Conservation (phyloP, 768 basidiomycete species). For the Amanita subjunquillea region DNA sequence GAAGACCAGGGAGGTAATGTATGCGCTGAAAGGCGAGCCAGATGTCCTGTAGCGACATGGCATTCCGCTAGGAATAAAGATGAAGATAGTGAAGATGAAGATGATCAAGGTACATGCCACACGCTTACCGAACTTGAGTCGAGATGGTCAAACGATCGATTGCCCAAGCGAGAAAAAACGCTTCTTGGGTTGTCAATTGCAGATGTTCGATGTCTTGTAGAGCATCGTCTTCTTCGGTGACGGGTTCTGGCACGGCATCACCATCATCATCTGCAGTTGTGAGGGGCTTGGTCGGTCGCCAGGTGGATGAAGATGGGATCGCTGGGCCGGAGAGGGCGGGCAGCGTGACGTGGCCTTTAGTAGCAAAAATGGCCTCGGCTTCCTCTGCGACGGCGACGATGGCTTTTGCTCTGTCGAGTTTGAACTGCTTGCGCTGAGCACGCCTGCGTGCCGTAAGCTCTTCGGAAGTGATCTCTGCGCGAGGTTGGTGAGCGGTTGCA, state of each 20-base stretch:
- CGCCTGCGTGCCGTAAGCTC: constrained; percentile 85
- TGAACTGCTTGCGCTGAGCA: constrained; percentile 85
- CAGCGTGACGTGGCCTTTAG: constrained; percentile 55
- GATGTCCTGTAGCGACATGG: constrained; percentile 45
- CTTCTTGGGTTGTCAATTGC: constrained; percentile 82
- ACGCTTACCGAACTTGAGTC: constrained; percentile 53
- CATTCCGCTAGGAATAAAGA: constrained; percentile 29
- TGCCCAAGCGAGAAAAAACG: constrained; percentile 81
- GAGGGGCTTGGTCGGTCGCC: constrained; percentile 39
- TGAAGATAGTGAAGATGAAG: too few relatives aligned
- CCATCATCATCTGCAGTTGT: not conserved
- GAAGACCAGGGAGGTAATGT: constrained; percentile 32
- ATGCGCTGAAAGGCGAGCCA: constrained; percentile 57
- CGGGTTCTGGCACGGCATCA: constrained; percentile 8
- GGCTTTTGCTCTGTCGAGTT: constrained; percentile 82
- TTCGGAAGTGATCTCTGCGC: constrained; percentile 71
- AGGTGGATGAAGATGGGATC: constrained; percentile 75
- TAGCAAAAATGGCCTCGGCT: constrained; percentile 65
- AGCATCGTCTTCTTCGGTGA: constrained; percentile 36
- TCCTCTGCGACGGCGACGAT: constrained; percentile 75
- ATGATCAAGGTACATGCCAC: too few relatives aligned
- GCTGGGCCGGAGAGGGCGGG: constrained; percentile 47
- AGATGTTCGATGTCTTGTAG: constrained; percentile 80
- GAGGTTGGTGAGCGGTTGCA: not conserved
- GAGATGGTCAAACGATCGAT: constrained; percentile 71